Evolutionary conservation across 768 basidiomycete genomes (phyloP).

Genomic region (Kwoniella sp.): DNA sequence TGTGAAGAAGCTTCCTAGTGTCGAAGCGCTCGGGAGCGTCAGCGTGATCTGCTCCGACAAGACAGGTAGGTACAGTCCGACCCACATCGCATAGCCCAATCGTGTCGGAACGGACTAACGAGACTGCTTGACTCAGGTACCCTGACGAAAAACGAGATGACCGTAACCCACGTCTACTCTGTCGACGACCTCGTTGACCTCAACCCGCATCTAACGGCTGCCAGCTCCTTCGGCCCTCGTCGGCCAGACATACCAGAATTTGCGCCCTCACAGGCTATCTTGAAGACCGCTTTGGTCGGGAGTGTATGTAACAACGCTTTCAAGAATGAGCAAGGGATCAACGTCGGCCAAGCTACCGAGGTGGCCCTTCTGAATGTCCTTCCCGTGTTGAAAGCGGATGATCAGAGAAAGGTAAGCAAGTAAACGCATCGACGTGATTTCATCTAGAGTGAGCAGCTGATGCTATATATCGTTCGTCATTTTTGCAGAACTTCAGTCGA

Average conservation of each 20-base stretch:
- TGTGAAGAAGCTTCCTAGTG: slow-evolving; percentile 93
- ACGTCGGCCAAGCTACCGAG: slow-evolving; percentile 88
- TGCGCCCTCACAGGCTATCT: slow-evolving; percentile 67
- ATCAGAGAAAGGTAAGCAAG: slow-evolving; percentile 71
- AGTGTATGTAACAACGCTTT: slow-evolving; percentile 88
- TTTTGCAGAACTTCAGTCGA: slow-evolving; percentile 52
- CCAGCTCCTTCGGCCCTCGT: slow-evolving; percentile 50
- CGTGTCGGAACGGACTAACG: background rate
- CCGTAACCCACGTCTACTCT: slow-evolving; percentile 81
- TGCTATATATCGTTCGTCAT: background rate
- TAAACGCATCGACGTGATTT: too few relatives aligned
- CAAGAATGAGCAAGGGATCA: slow-evolving; percentile 70
- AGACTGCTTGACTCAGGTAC: slow-evolving; percentile 63
- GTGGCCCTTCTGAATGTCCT: slow-evolving; percentile 85
- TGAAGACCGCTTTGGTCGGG: slow-evolving; percentile 77
- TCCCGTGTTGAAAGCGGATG: slow-evolving; percentile 66
- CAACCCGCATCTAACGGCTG: slow-evolving; percentile 61
- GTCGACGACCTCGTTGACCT: slow-evolving; percentile 79
- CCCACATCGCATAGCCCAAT: background rate
- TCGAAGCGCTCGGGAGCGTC: slow-evolving; percentile 89
- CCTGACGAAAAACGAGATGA: slow-evolving; percentile 93
- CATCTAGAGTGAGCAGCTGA: background rate
- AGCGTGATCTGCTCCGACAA: slow-evolving; percentile 99
- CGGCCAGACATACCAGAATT: slow-evolving; percentile 43
- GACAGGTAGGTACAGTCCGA: slow-evolving; percentile 65